Percentiles rank a stretch among this genome's conserved stretches.
These are phyloP conservation scores for Chamaenerion angustifolium DNA, from an alignment of 345 rosid species.

Conservation along the genomic window DNA sequence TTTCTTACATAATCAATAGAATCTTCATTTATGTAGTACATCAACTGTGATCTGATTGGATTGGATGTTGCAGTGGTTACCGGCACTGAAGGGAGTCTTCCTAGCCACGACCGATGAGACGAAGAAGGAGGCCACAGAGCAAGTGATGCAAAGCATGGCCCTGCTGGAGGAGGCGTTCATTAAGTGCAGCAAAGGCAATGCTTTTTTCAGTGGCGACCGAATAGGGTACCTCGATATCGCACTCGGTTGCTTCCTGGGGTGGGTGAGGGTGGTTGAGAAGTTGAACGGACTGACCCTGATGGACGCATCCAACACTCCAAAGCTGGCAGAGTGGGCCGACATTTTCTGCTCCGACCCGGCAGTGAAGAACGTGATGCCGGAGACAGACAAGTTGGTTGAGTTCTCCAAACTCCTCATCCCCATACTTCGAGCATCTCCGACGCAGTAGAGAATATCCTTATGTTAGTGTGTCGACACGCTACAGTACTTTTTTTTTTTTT, in stretches of 20 bases:
- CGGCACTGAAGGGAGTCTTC: conserved; percentile 13
- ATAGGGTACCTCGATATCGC: conserved; percentile 62
- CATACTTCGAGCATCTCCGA: no score
- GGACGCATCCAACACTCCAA: conserved; percentile 26
- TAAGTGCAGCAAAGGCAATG: conserved; percentile 45
- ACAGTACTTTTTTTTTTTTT: no score
- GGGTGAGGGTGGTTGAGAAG: conserved; percentile 40
- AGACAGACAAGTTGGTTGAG: conserved; percentile 46
- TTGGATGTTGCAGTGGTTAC: conserved; percentile 29
- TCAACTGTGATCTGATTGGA: no score
- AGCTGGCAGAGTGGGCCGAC: conserved; percentile 38
- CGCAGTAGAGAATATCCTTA: no score
- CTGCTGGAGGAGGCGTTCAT: conserved; percentile 35
- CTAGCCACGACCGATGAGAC: conserved; percentile 22
- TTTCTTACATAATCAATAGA: no score
- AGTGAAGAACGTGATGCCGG: conserved; percentile 48
- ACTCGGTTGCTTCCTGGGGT: conserved; percentile 37
- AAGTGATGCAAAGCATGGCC: conserved; percentile 22
- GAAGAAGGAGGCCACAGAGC: conserved; percentile 15
- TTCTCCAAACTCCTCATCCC: conserved; percentile 17
- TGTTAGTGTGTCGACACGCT: no score
- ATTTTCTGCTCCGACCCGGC: conserved; percentile 32
- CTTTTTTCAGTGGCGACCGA: conserved; percentile 52
- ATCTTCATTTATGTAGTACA: no score
- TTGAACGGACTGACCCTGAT: conserved; percentile 19